Evolutionary conservation across 1,284 basidiomycete genomes (phyloP), one percentile per base, ranked within the genome.

Genomic region (Mycena sp.): DNA sequence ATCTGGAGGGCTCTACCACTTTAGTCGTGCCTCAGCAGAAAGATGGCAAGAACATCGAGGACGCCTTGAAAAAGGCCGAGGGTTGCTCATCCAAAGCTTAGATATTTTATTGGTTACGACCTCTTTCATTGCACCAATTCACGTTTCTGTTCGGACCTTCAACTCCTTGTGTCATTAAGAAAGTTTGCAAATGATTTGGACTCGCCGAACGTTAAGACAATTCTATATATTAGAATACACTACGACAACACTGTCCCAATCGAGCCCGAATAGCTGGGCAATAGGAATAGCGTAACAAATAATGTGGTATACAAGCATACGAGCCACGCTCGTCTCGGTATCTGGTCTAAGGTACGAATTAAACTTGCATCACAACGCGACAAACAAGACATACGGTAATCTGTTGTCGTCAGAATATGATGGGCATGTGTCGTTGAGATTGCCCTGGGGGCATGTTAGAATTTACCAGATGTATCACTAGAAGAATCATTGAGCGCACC

Each of bases 321-420:
- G 50, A 53, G 71, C 71, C 28, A 60, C 51, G 65, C 69, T 79
- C 14, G 81, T 80, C 49, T 72, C 74, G 35, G 82, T 81, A 71
- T 83, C 77, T 25, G 83, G 83, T n/a, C 83, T 85, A 52, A 3
- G 14, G 21, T 37, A 14, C 35, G 9, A 35, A 3, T 19, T 21
- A 25, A 56, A 46, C 28, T 35, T n/a, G 17, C 12, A 48, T 37
- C 44, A 58, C 12, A n/a, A 17, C 11, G n/a, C 14, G 32, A 54
- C 58, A 46, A 17, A 30, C 25, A 57, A 35, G 52, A 86, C 88
- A 64, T 71, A 91, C 90, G 90, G 82, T 67, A 90, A 77, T 32
- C 87, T 87, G 70, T 87, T 85, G 49, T 81, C 73, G 68, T 91
- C 89, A 43, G 91, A 92, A 72, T 83, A 92, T 0, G 91, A 92